These are phyloP conservation scores for Allantophomopsis lycopodina DNA, from an alignment of 2,329 filamentous ascomycete genomes.

Conservation along the genomic window DNA sequence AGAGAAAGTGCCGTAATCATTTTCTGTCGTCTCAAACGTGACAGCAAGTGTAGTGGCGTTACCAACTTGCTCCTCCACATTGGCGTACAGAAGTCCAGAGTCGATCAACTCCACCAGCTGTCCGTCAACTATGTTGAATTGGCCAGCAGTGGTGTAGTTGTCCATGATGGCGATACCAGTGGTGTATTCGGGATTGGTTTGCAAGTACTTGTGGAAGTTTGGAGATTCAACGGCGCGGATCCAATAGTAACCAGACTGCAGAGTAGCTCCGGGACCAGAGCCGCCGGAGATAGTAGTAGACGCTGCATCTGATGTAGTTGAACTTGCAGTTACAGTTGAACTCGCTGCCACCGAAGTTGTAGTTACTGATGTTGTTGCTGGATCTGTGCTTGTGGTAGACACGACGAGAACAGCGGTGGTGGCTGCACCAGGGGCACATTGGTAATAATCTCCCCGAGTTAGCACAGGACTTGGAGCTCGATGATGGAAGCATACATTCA, in stretches of 20 bases:
- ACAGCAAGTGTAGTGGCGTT: conserved; percentile 33
- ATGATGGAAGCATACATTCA: too few species aligned
- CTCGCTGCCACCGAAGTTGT: too few species aligned
- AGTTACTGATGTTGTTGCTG: too few species aligned
- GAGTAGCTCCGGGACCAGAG: conserved; percentile 26
- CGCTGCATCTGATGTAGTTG: not conserved
- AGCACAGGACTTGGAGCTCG: too few species aligned
- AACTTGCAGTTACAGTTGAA: too few species aligned
- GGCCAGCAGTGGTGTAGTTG: conserved; percentile 36
- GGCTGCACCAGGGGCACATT: too few species aligned
- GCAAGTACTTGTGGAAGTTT: conserved; percentile 42
- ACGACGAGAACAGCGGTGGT: too few species aligned
- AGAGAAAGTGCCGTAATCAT: conserved; percentile 38
- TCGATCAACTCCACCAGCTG: conserved; percentile 35
- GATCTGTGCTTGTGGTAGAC: too few species aligned
- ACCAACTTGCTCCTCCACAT: conserved; percentile 14
- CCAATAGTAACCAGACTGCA: conserved; percentile 31
- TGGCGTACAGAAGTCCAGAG: conserved; percentile 12
- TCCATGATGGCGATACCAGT: conserved; percentile 35
- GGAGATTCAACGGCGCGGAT: conserved; percentile 41
- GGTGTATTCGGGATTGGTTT: conserved; percentile 28
- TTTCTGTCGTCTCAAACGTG: conserved; percentile 34
- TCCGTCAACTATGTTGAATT: conserved; percentile 39
- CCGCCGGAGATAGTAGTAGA: conserved; percentile 12
- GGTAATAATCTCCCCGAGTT: too few species aligned